Evolutionary conservation across 352 stramenopile species (phyloP).

Genomic region (Phytophthora megakarya): DNA sequence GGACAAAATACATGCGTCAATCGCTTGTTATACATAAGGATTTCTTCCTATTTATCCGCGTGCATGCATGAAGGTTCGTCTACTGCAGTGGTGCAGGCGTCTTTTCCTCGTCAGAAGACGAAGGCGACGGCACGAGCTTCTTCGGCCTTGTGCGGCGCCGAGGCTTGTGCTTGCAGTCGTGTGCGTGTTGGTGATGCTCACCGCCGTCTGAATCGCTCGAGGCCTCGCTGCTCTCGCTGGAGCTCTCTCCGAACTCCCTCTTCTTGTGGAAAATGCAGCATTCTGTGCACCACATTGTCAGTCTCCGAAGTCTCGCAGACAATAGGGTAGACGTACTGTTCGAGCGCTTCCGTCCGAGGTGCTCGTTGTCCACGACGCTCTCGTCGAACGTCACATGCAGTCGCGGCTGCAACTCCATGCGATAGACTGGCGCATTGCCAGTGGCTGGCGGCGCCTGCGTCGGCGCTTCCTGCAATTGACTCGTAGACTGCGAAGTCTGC

Average conservation of each 20-base stretch:
- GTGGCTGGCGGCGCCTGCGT: constrained; percentile 34
- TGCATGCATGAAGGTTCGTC: constrained; percentile 4
- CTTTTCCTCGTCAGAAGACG: constrained; percentile 46
- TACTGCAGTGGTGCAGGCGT: constrained; percentile 33
- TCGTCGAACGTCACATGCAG: constrained; percentile 88
- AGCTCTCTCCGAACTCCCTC: constrained; percentile 90
- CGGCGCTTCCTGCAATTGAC: constrained; percentile 38
- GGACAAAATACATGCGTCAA: not conserved
- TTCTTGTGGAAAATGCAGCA: constrained; percentile 96
- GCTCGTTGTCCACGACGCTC: constrained; percentile 92
- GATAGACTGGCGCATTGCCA: constrained; percentile 50
- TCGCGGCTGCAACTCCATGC: constrained; percentile 78
- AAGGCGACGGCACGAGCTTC: constrained; percentile 38
- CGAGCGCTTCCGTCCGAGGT: constrained; percentile 90
- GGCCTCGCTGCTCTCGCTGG: constrained; percentile 88
- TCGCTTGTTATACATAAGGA: too few species aligned
- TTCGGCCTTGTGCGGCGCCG: constrained; percentile 34
- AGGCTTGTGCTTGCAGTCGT: constrained; percentile 41
- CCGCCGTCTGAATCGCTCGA: constrained; percentile 50
- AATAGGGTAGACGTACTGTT: constrained; percentile 73
- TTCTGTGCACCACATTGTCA: constrained; percentile 43
- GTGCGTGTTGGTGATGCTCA: constrained; percentile 26
- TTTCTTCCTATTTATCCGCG: constrained; percentile 5
- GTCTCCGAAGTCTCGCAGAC: not conserved
- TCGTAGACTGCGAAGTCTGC: too few species aligned